Percentiles rank a stretch among this genome's conserved stretches.
phyloP scores from a whole-genome alignment of 306 rosid species.

The Trifolium dubium region DNA sequence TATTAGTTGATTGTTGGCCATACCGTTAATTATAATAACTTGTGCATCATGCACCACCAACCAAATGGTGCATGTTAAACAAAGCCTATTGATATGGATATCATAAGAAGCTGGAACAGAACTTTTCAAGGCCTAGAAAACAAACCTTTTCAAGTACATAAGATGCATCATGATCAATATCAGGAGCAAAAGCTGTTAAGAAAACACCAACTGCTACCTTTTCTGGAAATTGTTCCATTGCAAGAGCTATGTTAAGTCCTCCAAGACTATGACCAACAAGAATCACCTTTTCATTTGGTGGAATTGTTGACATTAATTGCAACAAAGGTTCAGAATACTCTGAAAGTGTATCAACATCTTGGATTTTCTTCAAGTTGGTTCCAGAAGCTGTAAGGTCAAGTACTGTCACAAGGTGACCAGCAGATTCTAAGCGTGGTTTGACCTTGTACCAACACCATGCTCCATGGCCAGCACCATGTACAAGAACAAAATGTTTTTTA shows the following conservation, averaged over 20 bases:
- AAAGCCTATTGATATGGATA: no score
- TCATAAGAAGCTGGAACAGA: no score
- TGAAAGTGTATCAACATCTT: conserved; percentile 48
- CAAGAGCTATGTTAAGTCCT: conserved; percentile 67
- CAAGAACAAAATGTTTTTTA: conserved; percentile 58
- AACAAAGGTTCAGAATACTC: conserved; percentile 65
- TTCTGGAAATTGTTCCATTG: conserved; percentile 64
- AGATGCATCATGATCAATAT: conserved; percentile 54
- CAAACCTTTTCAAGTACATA: conserved; percentile 62
- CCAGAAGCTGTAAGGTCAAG: conserved; percentile 70
- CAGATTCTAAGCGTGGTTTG: conserved; percentile 57
- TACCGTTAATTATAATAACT: no score
- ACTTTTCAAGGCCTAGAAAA: background rate
- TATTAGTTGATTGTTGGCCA: no score
- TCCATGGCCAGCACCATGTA: conserved; percentile 83
- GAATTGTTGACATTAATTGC: conserved; percentile 50
- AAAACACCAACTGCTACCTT: conserved; percentile 63
- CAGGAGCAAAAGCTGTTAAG: conserved; percentile 67
- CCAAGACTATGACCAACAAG: conserved; percentile 83
- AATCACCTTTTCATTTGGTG: conserved; percentile 54
- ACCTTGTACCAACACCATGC: conserved; percentile 87
- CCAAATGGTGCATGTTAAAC: no score
- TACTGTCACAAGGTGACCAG: conserved; percentile 61
- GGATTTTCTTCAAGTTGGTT: conserved; percentile 44
- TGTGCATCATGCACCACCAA: no score